phyloP scores from a whole-genome alignment of 2,329 filamentous ascomycete genomes.

The Harringtonia lauricola region DNA sequence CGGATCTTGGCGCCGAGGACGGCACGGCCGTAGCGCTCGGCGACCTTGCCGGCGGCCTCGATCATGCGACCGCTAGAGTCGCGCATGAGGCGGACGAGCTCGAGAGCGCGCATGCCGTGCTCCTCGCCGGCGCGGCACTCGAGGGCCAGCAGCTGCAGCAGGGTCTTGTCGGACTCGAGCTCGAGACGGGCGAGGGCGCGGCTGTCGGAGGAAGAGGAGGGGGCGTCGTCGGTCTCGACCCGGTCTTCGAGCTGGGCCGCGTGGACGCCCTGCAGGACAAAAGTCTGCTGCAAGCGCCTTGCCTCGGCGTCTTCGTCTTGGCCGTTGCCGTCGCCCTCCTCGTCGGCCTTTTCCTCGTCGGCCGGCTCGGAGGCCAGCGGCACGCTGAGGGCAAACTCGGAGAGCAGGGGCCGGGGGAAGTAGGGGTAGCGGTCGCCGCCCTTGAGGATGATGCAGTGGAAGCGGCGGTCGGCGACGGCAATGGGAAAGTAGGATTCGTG shows the following conservation, averaged over 20 bases:
- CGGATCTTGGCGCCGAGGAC: slow-evolving; percentile 85
- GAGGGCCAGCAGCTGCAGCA: slow-evolving; percentile 77
- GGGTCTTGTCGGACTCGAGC: slow-evolving; percentile 77
- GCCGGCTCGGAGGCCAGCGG: slow-evolving; percentile 53
- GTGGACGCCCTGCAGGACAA: slow-evolving; percentile 62
- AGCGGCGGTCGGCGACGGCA: slow-evolving; percentile 80
- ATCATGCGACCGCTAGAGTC: slow-evolving; percentile 82
- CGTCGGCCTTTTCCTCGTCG: slow-evolving; percentile 15
- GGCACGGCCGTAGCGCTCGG: slow-evolving; percentile 68
- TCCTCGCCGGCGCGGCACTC: slow-evolving; percentile 93
- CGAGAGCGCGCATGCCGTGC: slow-evolving; percentile 84
- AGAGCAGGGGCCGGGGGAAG: slow-evolving; percentile 80
- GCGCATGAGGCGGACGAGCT: slow-evolving; percentile 76
- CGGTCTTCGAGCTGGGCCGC: slow-evolving; percentile 67
- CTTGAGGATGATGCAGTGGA: slow-evolving; percentile 98
- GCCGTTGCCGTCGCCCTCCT: slow-evolving; percentile 13
- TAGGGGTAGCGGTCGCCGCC: slow-evolving; percentile 88
- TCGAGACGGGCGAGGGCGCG: slow-evolving; percentile 59
- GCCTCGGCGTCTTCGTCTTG: slow-evolving; percentile 32
- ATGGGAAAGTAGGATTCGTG: slow-evolving; percentile 91
- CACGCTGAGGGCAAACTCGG: slow-evolving; percentile 85
- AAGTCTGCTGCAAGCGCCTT: slow-evolving; percentile 65
- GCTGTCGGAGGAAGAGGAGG: slow-evolving; percentile 51
- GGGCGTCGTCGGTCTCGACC: slow-evolving; percentile 42
- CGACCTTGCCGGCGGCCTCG: slow-evolving; percentile 83